phyloP scores from a whole-genome alignment of 495 filamentous ascomycete genomes.

The Symbiotaphrina buchneri region DNA sequence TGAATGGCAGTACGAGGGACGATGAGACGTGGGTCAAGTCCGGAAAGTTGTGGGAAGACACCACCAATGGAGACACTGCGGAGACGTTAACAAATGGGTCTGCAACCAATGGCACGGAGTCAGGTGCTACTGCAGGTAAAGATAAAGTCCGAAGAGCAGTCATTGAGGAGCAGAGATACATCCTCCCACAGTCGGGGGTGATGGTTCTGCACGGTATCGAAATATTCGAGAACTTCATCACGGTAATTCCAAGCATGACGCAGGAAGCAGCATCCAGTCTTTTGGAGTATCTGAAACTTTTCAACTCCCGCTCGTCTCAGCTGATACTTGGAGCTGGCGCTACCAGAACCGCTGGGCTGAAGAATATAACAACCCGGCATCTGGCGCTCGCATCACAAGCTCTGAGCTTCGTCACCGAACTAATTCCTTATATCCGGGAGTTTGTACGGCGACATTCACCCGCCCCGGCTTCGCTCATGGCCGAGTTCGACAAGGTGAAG shows the following conservation, averaged over 20 bases:
- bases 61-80: slow-evolving; percentile 8
- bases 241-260: slow-evolving; percentile 71
- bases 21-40: slow-evolving; percentile 46
- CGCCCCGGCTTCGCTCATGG: slow-evolving; percentile 30
- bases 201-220: slow-evolving; percentile 61
- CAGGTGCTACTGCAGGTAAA: slow-evolving; percentile 19
- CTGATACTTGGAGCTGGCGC: slow-evolving; percentile 90
- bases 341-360: slow-evolving; percentile 72
- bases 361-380: slow-evolving; percentile 92
- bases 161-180: slow-evolving; percentile 67
- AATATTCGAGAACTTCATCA: slow-evolving; percentile 58
- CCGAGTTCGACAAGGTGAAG: slow-evolving; percentile 84
- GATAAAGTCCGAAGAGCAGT: slow-evolving; percentile 49
- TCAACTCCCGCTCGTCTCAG: slow-evolving; percentile 85
- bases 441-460: slow-evolving; percentile 57
- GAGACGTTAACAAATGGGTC: slow-evolving; percentile 10
- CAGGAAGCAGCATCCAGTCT: slow-evolving; percentile 54
- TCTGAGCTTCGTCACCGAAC: slow-evolving; percentile 61
- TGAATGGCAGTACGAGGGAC: slow-evolving; percentile 64
- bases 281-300: slow-evolving; percentile 58
- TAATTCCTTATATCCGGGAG: slow-evolving; percentile 82
- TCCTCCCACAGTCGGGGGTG: slow-evolving; percentile 64
- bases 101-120: slow-evolving; percentile 24
- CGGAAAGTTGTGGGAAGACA: slow-evolving; percentile 44
- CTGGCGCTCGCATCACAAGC: slow-evolving; percentile 83